Evolutionary conservation across 345 rosid species (phyloP), one percentile per base, ranked within the genome.

Genomic region (Brassica carinata): DNA sequence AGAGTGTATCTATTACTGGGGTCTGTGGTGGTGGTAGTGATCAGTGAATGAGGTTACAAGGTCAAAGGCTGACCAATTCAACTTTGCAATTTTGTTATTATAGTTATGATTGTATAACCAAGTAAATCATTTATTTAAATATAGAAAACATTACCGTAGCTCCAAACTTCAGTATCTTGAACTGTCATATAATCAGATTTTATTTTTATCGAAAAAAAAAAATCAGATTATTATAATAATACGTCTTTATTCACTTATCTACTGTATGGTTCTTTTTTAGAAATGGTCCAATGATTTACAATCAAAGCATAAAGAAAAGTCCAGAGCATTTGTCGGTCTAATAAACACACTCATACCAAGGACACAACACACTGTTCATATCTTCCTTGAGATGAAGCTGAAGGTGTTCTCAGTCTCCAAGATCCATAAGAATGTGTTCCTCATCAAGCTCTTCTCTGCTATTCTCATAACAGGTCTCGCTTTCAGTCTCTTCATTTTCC

Each of bases 1-100:
- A 69, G 58, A 61, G 64, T 67, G 71, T 53, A 74, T 72, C 13
- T 40, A 71, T 55, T 17, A 64, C 69, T 43, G 82, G 81, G 55
- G 48, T 8, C 8, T 8, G 48, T 3, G 26, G 59, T 53, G 30
- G 64, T 59, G 64, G 75, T 62, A 51, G 76, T 18, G 18, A 14
- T 64, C 61, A 59, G 76, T 23, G 71, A 59, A 83, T 34, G 64
- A 75, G 7, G 64, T 75, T 18, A 67, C 34, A 81, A 75, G 84
- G 87, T 88, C 87, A 81, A 84, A 77, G 30, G 90, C 89, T 91
- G 99, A 93, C 99, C 91, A 71, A 85, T 90, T 95, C 84, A 81
- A 81, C 73, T 29, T 58, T 59, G 36, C 57, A 75, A 57, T 64
- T 80, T 74, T 67, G 26, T 61, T 67, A 33, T 6, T 67, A 55